phyloP scores from a whole-genome alignment of 129 eudicot species.

The Cynara cardunculus region DNA sequence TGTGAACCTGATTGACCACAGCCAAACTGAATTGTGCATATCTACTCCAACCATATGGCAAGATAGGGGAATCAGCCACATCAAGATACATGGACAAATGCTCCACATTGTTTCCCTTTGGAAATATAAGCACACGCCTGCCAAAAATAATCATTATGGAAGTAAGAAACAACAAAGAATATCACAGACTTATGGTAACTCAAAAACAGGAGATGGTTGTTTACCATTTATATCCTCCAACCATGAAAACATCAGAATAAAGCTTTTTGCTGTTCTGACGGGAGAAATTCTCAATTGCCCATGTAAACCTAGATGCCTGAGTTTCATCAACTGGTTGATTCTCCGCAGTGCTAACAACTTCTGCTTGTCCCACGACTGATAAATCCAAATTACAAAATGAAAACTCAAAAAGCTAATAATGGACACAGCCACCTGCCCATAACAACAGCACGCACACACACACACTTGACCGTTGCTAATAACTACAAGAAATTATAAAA shows the following conservation, averaged over 20 bases:
- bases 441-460: slow-evolving; percentile 7
- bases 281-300: slow-evolving; percentile 75
- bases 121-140: slow-evolving; percentile 94
- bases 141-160: slow-evolving; percentile 12
- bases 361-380: slow-evolving; percentile 49
- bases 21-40: slow-evolving; percentile 84
- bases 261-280: slow-evolving; percentile 64
- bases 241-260: slow-evolving; percentile 71
- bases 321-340: slow-evolving; percentile 77
- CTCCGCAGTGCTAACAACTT: slow-evolving; percentile 54
- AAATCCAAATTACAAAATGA: slow-evolving; percentile 6
- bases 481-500: background rate
- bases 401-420: background rate
- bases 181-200: background rate
- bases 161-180: background rate
- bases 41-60: slow-evolving; percentile 97
- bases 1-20: slow-evolving; percentile 72
- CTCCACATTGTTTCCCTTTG: slow-evolving; percentile 94
- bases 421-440: background rate
- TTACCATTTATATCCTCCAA: slow-evolving; percentile 91
- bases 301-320: slow-evolving; percentile 69
- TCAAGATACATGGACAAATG: slow-evolving; percentile 84
- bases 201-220: background rate
- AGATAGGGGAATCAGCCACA: slow-evolving; percentile 74
- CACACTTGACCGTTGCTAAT: background rate